phyloP scores from a whole-genome alignment of 441 rosid species.

The Dalechampia spathulata region DNA sequence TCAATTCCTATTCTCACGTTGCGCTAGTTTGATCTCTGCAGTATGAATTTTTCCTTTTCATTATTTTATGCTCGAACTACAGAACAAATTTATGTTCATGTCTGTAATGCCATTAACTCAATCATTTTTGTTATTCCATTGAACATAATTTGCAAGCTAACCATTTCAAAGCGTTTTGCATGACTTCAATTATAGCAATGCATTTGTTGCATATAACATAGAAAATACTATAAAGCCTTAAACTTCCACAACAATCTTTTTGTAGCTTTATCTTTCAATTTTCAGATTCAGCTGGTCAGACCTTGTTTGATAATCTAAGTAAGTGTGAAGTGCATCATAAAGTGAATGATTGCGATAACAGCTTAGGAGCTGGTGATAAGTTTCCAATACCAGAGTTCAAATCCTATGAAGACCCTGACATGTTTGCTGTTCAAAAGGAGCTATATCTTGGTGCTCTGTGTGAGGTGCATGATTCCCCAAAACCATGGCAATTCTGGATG shows the following conservation, averaged over 20 bases:
- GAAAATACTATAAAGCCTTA: neutral
- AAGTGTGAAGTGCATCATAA: slow-evolving; percentile 37
- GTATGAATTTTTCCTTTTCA: neutral
- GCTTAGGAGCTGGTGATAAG: slow-evolving; percentile 43
- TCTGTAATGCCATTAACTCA: neutral
- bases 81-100: neutral
- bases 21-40: neutral
- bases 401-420: slow-evolving; percentile 40
- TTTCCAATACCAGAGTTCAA: slow-evolving; percentile 33
- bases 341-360: slow-evolving; percentile 49
- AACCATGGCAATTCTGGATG: slow-evolving; percentile 65
- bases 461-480: slow-evolving; percentile 25
- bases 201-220: neutral
- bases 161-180: neutral
- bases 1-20: neutral
- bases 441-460: slow-evolving; percentile 52
- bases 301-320: slow-evolving; percentile 18
- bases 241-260: slow-evolving; percentile 4
- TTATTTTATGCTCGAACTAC: neutral
- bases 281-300: slow-evolving; percentile 21
- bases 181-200: neutral
- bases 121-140: neutral
- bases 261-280: slow-evolving; percentile 16
- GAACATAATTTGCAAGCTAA: neutral
- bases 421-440: slow-evolving; percentile 54